phyloP scores from a whole-genome alignment of 768 basidiomycete species.

The Trametes gibbosa region DNA sequence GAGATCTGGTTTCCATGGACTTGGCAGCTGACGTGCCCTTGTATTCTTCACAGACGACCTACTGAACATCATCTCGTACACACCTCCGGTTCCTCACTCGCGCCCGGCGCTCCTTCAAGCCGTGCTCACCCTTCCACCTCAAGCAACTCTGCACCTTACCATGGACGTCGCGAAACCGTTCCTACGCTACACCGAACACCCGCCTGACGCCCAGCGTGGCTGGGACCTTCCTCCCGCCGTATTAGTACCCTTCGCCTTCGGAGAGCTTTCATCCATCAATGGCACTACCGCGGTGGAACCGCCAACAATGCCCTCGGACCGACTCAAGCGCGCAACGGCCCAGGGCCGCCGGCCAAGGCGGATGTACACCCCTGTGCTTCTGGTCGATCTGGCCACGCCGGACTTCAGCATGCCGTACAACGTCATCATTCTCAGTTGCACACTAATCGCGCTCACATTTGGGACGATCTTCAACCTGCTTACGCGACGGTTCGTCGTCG shows the following conservation, averaged over 20 bases:
- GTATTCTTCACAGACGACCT: slow-evolving; percentile 49
- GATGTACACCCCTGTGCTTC: slow-evolving; percentile 77
- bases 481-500: slow-evolving; percentile 75
- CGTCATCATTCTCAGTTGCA: slow-evolving; percentile 95
- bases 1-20: neutral
- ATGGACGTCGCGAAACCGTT: slow-evolving; percentile 83
- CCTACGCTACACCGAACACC: slow-evolving; percentile 92
- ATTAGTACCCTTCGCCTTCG: slow-evolving; percentile 43
- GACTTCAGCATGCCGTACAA: slow-evolving; percentile 99
- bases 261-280: neutral
- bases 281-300: neutral
- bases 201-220: slow-evolving; percentile 91
- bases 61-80: slow-evolving; percentile 64
- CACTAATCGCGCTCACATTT: slow-evolving; percentile 88
- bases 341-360: slow-evolving; percentile 29
- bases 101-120: slow-evolving; percentile 79
- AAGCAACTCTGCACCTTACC: slow-evolving; percentile 57
- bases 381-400: slow-evolving; percentile 94
- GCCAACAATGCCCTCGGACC: neutral
- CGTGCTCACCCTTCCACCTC: slow-evolving; percentile 65
- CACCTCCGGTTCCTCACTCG: slow-evolving; percentile 62
- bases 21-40: slow-evolving; percentile 1
- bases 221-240: slow-evolving; percentile 91
- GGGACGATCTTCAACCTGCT: slow-evolving; percentile 88
- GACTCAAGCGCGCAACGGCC: neutral